Evolutionary conservation across 306 rosid species (phyloP), one percentile per base, ranked within the genome.

Genomic region (Vigna mungo): DNA sequence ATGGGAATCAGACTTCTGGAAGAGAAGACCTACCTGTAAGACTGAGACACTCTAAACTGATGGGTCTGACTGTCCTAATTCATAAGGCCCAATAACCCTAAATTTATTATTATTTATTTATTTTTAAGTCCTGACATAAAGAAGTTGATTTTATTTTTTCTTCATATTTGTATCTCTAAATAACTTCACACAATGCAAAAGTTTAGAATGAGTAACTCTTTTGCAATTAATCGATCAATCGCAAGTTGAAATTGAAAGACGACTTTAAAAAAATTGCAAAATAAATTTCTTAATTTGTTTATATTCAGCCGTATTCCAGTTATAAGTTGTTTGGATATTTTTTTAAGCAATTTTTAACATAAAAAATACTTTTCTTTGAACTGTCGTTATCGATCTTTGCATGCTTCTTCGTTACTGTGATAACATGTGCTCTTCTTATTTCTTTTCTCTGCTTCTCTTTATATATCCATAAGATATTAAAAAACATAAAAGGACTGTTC

Each of bases 391-490:
- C 67, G 6, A 64, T 54, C 21, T 7, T 34, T 55, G 75, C 75
- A 44, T 77, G 81, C 61, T 77, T 64, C 32, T 53, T 72, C 46
- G 23, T 62, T 41, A 63, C 63, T 59, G 67, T 61, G 77, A 51
- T 25, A 17, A 14, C 74, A 25, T 41, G 6, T 49, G 47, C 64
- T 12, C 27, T 66, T 66, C 68, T 13, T 4, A 32, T 80, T 55
- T 73, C 41, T 67, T 71, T 60, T 73, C 12, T 18, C 18, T 49
- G 54, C 4, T 34, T 17, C 41, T 53, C 41, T 71, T 61, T 49
- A 56, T 27, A 25, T 68, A 68, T n/a, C 2, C 47, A n/a, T 27
- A 17, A 43, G 49, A 60, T 36, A 72, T 63, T 61, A 52, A 51
- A 76, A 52, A 65, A 6, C 39, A 30, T 5, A 51, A 27, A 72